A percentile compares a stretch with the other conserved stretches of the same genome.
Conservation (phyloP, 371 early-diverging fungal genomes). For the Fennellomyces sp. region DNA sequence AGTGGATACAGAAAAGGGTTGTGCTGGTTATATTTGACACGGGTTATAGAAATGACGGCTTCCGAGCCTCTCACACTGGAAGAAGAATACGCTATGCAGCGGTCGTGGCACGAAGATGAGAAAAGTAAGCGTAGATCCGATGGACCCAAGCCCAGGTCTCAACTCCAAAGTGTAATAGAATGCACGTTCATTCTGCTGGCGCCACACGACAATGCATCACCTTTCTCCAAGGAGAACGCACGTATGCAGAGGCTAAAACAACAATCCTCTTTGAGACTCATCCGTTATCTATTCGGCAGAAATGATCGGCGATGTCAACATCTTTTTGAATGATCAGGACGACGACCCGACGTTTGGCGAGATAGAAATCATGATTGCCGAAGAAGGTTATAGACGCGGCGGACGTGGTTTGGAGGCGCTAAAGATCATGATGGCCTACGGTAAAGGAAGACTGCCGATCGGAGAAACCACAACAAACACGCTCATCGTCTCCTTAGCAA, state of each 20-base stretch:
- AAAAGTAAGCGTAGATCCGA: too few species aligned
- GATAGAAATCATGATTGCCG: conserved; percentile 95
- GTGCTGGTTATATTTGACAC: background rate
- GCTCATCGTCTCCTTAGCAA: conserved; percentile 26
- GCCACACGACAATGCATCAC: conserved; percentile 10
- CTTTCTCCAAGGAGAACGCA: too few species aligned
- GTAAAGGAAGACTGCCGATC: conserved; percentile 28
- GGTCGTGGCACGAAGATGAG: conserved; percentile 83
- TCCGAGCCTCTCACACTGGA: conserved; percentile 90
- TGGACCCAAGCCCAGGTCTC: too few species aligned
- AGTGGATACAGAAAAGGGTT: background rate
- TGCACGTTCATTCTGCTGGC: conserved; percentile 75
- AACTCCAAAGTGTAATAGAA: too few species aligned
- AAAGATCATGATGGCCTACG: conserved; percentile 83
- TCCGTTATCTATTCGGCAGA: background rate
- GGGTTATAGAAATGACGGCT: conserved; percentile 84
- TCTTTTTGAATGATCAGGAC: conserved; percentile 85
- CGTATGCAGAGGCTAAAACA: background rate
- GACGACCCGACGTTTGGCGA: conserved; percentile 77
- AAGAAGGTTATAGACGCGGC: conserved; percentile 60
- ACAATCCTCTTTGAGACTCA: background rate
- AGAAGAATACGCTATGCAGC: conserved; percentile 95
- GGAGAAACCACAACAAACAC: background rate
- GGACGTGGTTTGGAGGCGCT: conserved; percentile 79
- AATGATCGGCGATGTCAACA: conserved; percentile 96